phyloP scores from a whole-genome alignment of 805 yeast genomes.

The Candida arabinofermentans region DNA sequence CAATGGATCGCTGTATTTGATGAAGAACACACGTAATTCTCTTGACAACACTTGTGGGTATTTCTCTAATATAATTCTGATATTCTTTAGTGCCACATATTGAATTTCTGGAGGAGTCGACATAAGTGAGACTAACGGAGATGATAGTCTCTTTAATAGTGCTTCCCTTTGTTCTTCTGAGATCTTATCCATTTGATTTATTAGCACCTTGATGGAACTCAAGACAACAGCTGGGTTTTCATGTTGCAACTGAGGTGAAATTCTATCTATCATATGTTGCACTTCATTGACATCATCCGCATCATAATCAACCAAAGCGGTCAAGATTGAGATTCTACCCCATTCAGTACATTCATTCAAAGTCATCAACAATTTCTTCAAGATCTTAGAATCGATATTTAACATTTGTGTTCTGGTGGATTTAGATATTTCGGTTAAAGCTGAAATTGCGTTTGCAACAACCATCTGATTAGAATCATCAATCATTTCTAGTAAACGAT shows the following conservation, averaged over 20 bases:
- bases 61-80: conserved; percentile 82
- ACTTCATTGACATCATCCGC: conserved; percentile 62
- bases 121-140: conserved; percentile 84
- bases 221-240: conserved; percentile 94
- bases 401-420: conserved; percentile 29
- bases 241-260: conserved; percentile 93
- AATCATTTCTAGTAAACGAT: conserved; percentile 58
- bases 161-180: conserved; percentile 33
- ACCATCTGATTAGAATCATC: conserved; percentile 96
- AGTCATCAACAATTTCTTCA: conserved; percentile 69
- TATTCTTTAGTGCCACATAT: conserved; percentile 87
- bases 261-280: conserved; percentile 80
- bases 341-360: conserved; percentile 98
- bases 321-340: conserved; percentile 91
- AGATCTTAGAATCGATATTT: conserved; percentile 36
- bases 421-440: conserved; percentile 69
- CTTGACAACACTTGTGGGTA: conserved; percentile 75
- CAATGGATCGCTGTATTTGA: conserved; percentile 81
- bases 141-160: conserved; percentile 66
- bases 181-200: conserved; percentile 59
- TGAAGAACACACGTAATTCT: conserved; percentile 85
- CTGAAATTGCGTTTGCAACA: conserved; percentile 87
- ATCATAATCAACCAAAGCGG: conserved; percentile 71
- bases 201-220: conserved; percentile 74
- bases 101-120: conserved; percentile 93